Conservation (phyloP, 306 rosid genomes). For the Senna siamea region DNA sequence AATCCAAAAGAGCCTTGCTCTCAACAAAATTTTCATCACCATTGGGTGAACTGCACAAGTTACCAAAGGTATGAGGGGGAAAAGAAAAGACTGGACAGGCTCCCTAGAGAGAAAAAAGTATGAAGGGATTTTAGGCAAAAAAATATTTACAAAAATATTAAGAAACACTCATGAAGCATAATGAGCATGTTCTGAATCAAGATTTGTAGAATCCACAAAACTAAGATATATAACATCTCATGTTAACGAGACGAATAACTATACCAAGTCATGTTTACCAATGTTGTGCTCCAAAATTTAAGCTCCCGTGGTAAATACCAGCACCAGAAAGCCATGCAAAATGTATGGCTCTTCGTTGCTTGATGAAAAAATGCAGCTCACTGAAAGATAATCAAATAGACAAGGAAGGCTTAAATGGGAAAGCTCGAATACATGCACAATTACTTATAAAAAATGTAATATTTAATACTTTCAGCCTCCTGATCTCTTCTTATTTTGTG, state of each 20-base stretch:
- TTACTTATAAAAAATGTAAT: constrained; percentile 17
- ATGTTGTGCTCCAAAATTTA: constrained; percentile 87
- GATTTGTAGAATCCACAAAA: constrained; percentile 20
- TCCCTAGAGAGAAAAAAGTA: constrained; percentile 2
- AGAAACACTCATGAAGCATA: constrained; percentile 41
- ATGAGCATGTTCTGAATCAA: constrained; percentile 35
- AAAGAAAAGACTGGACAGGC: constrained; percentile 13
- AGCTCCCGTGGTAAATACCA: constrained; percentile 92
- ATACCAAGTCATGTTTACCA: constrained; percentile 54
- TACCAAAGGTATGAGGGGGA: constrained; percentile 9
- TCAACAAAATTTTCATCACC: constrained; percentile 96
- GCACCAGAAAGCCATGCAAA: constrained; percentile 99
- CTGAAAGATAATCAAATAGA: constrained; percentile 54
- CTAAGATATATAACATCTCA: constrained; percentile 29
- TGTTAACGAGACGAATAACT: constrained; percentile 20
- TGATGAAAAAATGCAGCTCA: constrained; percentile 89
- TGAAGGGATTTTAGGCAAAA: constrained; percentile 27
- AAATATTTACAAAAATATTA: not conserved
- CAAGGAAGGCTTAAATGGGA: constrained; percentile 30
- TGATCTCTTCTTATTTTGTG: constrained; percentile 18
- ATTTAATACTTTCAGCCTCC: constrained; percentile 7
- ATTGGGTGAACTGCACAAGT: constrained; percentile 58
- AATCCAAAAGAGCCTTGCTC: constrained; percentile 87
- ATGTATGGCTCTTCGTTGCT: constrained; percentile 96
- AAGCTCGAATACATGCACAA: constrained; percentile 7